Conservation (phyloP, 257 asterid genomes). For the Nicotiana tomentosiformis region DNA sequence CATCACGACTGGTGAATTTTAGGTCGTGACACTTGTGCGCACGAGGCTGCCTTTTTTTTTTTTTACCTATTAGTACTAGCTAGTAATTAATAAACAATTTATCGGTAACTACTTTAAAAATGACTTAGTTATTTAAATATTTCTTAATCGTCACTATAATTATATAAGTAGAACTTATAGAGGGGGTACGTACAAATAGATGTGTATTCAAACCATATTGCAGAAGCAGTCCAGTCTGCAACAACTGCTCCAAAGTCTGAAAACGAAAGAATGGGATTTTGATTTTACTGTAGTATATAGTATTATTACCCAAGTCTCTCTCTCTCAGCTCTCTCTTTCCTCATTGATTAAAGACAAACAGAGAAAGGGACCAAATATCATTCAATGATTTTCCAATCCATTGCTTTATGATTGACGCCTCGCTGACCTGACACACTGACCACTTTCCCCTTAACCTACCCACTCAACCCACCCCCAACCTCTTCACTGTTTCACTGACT, state of each 20-base stretch:
- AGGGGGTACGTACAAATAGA: neutral
- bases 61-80: no score
- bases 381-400: constrained; percentile 53
- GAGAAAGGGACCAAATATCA: constrained; percentile 24
- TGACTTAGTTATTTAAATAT: no score
- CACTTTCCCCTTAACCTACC: constrained; percentile 12
- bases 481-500: constrained; percentile 17
- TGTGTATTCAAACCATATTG: neutral
- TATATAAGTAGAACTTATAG: neutral
- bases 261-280: constrained; percentile 14
- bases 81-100: no score
- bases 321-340: neutral
- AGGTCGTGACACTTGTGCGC: no score
- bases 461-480: neutral
- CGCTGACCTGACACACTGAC: constrained; percentile 34
- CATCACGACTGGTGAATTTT: no score
- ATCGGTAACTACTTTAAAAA: no score
- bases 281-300: neutral
- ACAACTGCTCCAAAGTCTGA: neutral
- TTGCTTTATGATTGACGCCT: constrained; percentile 47
- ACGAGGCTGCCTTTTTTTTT: no score
- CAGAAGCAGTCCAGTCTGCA: constrained; percentile 10
- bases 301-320: neutral
- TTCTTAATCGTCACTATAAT: no score
- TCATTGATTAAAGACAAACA: constrained; percentile 11